Evolutionary conservation across 805 yeast species (phyloP), one percentile per base, ranked within the genome.

Genomic region (Torulaspora franciscae): DNA sequence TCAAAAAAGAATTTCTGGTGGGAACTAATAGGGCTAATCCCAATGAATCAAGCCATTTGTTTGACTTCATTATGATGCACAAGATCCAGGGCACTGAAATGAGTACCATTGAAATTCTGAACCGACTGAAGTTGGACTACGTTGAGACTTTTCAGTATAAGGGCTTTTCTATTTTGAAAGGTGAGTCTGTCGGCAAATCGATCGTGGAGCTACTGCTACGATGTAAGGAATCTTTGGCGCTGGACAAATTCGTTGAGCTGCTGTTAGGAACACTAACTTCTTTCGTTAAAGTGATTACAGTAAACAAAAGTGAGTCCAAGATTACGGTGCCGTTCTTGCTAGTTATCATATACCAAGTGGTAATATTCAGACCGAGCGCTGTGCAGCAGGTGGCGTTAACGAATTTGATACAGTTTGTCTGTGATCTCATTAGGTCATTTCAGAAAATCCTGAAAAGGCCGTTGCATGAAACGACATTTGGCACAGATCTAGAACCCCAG

Each of bases 291-390:
- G 58, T 53, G 32, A 59, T 64, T n/a, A 50, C 59, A 13, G 47
- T 56, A 10, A 35, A 56, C 30, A 36, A 48, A 29, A 28, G 42
- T n/a, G 66, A 60, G 33, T 55, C 61, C 17, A 51, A 55, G 14
- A 44, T 60, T 24, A 60, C 65, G 0, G 67, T 81, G 3, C 93
- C 93, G 1, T 83, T 80, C 56, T 50, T 85, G 10, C 56, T 83
- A 2, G 70, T 84, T 0, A 53, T 85, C 32, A 65, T 83, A 30
- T 79, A 79, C 52, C 76, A 77, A 41, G 56, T 79, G 1, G 60
- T 83, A 5, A 70, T 63, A 15, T 85, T 80, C 61, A 69, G 85
- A 56, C 81, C 85, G 1, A 75, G 76, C 45, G 89, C 91, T 0
- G 70, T 81, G 1, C 68, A 66, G 15, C 62, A 55, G 29, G 55